Evolutionary conservation across 2,329 filamentous ascomycete species (phyloP).

Genomic region (Orbilia brochopaga): DNA sequence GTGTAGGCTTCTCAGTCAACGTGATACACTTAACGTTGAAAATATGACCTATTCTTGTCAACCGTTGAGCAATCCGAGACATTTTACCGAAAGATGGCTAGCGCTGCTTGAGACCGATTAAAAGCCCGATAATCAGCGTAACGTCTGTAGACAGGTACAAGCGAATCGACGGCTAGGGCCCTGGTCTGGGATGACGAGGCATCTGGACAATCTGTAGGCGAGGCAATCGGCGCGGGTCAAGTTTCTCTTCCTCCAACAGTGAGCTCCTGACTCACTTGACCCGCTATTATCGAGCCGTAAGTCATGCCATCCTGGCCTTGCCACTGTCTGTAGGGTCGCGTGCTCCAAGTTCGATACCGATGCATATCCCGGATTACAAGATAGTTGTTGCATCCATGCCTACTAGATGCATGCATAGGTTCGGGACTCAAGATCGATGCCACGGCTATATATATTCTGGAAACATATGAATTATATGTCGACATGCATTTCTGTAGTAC

Average conservation of each 20-base stretch:
- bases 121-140: not conserved
- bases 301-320: not conserved
- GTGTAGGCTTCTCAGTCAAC: conserved; percentile 7
- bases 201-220: conserved; percentile 1
- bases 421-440: too few relatives aligned
- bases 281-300: not conserved
- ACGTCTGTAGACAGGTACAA: conserved; percentile 7
- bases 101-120: not conserved
- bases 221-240: not conserved
- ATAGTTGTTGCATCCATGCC: too few relatives aligned
- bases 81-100: not conserved
- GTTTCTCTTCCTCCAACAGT: not conserved
- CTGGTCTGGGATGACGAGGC: conserved; percentile 1
- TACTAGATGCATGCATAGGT: too few relatives aligned
- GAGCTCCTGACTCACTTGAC: not conserved
- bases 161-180: not conserved
- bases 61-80: not conserved
- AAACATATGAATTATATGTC: too few relatives aligned
- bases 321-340: not conserved
- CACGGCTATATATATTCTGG: too few relatives aligned
- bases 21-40: not conserved
- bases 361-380: not conserved
- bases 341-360: not conserved
- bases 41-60: not conserved
- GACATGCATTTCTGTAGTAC: too few relatives aligned